Evolutionary conservation across 1,284 basidiomycete species (phyloP), one percentile per base, ranked within the genome.

Genomic region (Ganoderma leucocontextum): DNA sequence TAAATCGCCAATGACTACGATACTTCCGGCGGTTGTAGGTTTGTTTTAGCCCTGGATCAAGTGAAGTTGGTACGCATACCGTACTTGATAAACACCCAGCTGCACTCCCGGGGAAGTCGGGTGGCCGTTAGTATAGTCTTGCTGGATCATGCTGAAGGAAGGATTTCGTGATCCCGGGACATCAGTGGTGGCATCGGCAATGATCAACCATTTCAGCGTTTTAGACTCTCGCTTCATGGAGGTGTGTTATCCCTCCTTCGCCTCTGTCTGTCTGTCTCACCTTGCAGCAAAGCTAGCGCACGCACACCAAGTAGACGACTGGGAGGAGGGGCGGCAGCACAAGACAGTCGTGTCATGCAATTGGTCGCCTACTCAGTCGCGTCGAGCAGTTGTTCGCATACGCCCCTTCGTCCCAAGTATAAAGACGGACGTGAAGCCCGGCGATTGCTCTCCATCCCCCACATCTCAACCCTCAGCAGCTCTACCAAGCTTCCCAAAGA

Each of bases 201-300:
- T 55, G 52, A 35, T 33, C 29, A 55, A 55, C 52, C 52, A 55
- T 55, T 55, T 55, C 29, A 35, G 52, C 52, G 52, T 8, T 19
- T 17, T 55, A 13, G 7, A 7, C 6, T 55, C 33, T 55, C 17
- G 29, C 29, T 35, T 4, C 10, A 33, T 35, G 52, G 52, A 55
- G 29, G 52, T 33, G 13, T 22, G 29, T 8, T 35, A 55, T 13
- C 12, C 47, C 10, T n/a, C 47, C 47, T 52, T 52, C 10, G 22
- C 22, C 5, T 9, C 47, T 13, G 47, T 25, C 47, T 25, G 5
- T 52, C 22, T 29, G 47, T 25, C 47, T 25, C n/a, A 25, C 22
- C 22, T 13, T 5, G 8, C 22, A 12, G 22, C 47, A 52, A 25
- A 25, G 47, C n/a, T 25, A 6, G 47, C 22, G 47, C 12, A 52